Percentiles rank a stretch among this genome's conserved stretches.
Evolutionary conservation across 2,329 filamentous ascomycete genomes (phyloP).

Genomic region (Xylariaceae sp.): DNA sequence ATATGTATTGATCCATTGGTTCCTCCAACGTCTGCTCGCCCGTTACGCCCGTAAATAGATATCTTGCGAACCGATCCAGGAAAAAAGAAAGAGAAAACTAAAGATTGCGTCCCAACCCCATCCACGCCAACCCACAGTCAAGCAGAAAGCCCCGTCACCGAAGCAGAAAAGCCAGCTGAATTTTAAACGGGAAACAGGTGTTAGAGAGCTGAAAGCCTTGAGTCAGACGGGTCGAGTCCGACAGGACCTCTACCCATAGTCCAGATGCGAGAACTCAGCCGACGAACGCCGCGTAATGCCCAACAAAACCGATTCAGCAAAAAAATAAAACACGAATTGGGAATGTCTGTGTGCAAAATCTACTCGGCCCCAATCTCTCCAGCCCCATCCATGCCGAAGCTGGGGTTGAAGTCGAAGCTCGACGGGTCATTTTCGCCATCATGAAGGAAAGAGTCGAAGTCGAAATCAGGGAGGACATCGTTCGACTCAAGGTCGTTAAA

Average conservation of each 20-base stretch:
- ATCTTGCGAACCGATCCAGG: background rate
- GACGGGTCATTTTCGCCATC: constrained; percentile 45
- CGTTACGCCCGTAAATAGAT: constrained; percentile 1
- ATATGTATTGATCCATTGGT: constrained; percentile 1
- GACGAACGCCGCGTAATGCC: constrained; percentile 33
- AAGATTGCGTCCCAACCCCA: background rate
- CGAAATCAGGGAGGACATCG: constrained; percentile 61
- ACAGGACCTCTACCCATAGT: constrained; percentile 18
- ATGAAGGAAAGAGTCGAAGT: constrained; percentile 64
- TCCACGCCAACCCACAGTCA: background rate
- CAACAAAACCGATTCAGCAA: constrained; percentile 14
- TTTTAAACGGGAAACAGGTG: background rate
- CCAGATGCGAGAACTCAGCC: constrained; percentile 32
- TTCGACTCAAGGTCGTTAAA: constrained; percentile 46
- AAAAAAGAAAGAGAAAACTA: no score
- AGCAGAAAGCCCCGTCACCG: background rate
- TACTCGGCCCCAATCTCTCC: constrained; percentile 56
- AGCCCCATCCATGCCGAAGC: constrained; percentile 49
- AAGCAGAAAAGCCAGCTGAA: background rate
- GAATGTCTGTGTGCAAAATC: constrained; percentile 13
- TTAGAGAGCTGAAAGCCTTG: background rate
- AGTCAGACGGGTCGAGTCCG: background rate
- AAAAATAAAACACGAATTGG: constrained; percentile 11
- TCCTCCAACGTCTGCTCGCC: background rate
- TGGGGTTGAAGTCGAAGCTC: constrained; percentile 51